phyloP scores from a whole-genome alignment of 371 early-diverging fungal genomes.

The Lichtheimia ornata region DNA sequence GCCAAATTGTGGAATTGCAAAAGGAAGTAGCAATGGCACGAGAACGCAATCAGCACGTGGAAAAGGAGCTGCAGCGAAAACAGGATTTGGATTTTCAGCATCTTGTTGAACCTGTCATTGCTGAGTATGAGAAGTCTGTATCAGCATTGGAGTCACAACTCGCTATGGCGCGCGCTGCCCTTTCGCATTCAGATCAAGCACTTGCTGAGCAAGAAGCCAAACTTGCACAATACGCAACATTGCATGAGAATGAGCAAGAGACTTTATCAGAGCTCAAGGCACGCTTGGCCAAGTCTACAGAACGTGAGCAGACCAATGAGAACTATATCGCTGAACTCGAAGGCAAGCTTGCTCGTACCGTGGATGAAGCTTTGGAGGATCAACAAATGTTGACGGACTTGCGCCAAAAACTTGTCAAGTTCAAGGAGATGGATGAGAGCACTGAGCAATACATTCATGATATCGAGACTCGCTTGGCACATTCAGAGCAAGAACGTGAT shows the following conservation, averaged over 20 bases:
- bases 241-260: conserved; percentile 21
- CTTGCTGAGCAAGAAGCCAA: conserved; percentile 52
- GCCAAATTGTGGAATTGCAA: conserved; percentile 23
- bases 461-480: conserved; percentile 35
- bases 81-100: conserved; percentile 47
- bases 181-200: conserved; percentile 47
- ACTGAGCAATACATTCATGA: conserved; percentile 52
- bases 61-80: conserved; percentile 17
- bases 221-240: conserved; percentile 26
- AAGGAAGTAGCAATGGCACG: conserved; percentile 21
- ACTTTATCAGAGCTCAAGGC: conserved; percentile 27
- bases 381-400: conserved; percentile 38
- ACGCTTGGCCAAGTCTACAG: conserved; percentile 20
- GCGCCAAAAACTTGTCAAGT: conserved; percentile 35
- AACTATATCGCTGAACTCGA: conserved; percentile 47
- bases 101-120: conserved; percentile 66
- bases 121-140: conserved; percentile 66
- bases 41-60: conserved; percentile 20
- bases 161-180: conserved; percentile 52
- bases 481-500: conserved; percentile 9
- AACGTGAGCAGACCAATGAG: conserved; percentile 42
- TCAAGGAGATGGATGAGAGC: conserved; percentile 43
- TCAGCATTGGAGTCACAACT: conserved; percentile 59
- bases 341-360: conserved; percentile 34
- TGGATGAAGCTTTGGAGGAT: conserved; percentile 28